These are phyloP conservation scores for Phlyctochytrium bullatum DNA, from an alignment of 192 early-diverging fungal genomes.

Conservation along the genomic window DNA sequence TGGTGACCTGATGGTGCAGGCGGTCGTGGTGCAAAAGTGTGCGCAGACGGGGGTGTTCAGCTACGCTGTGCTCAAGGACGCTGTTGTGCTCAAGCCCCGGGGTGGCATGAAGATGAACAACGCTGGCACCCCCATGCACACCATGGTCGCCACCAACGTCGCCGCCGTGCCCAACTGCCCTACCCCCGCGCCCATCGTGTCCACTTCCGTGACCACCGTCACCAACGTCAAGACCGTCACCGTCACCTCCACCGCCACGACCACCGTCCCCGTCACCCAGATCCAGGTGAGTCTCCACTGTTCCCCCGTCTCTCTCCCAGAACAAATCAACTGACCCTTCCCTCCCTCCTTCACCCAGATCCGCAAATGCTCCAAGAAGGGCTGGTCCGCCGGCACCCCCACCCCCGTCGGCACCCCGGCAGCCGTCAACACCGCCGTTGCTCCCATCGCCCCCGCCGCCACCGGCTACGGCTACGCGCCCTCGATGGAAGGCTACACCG, in stretches of 20 bases:
- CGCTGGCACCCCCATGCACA: not conserved
- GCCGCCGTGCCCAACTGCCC: not conserved
- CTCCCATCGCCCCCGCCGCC: not conserved
- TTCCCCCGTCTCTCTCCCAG: no score
- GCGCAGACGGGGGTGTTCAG: not conserved
- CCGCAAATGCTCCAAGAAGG: constrained; percentile 1
- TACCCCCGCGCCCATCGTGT: not conserved
- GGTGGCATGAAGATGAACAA: not conserved
- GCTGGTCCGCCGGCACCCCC: not conserved
- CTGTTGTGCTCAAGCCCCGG: not conserved
- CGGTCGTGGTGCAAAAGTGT: constrained; percentile 8
- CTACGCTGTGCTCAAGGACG: not conserved
- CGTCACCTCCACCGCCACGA: not conserved
- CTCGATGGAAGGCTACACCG: not conserved
- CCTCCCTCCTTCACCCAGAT: no score
- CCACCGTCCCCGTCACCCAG: not conserved
- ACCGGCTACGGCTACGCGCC: not conserved
- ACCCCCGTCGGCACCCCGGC: not conserved
- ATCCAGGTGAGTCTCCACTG: no score
- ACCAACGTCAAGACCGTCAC: constrained; percentile 3
- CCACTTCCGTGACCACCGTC: not conserved
- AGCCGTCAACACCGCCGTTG: not conserved
- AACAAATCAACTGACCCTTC: no score
- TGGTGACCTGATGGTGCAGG: constrained; percentile 1
- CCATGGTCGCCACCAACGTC: not conserved